phyloP scores from a whole-genome alignment of 2,329 filamentous ascomycete species.

The Ophiostoma fasciatum region DNA sequence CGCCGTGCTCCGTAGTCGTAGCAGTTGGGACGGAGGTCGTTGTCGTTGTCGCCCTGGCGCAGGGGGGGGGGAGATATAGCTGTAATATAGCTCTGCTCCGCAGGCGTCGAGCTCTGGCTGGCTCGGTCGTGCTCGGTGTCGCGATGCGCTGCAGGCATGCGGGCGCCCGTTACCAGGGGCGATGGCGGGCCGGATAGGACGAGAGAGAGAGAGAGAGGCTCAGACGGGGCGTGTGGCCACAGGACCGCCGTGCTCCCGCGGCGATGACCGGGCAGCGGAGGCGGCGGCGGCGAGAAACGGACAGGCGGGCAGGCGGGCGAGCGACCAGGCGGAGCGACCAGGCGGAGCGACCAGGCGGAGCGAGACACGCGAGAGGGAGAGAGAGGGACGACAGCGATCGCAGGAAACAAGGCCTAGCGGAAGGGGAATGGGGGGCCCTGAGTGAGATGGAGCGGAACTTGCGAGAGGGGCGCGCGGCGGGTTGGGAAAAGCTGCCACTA shows the following conservation, averaged over 20 bases:
- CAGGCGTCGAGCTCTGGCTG: too few species aligned
- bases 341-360: neutral
- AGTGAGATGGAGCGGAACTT: neutral
- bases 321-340: neutral
- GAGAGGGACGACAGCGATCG: neutral
- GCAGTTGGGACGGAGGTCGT: too few species aligned
- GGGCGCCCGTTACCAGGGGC: neutral
- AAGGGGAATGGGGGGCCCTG: neutral
- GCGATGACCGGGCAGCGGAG: too few species aligned
- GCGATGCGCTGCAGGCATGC: constrained; percentile 2
- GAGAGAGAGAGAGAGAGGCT: neutral
- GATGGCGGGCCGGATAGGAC: neutral
- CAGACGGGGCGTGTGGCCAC: too few species aligned
- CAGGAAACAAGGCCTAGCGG: too few species aligned
- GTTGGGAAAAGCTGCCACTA: constrained; percentile 3
- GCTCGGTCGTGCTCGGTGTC: too few species aligned
- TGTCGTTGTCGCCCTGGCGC: too few species aligned
- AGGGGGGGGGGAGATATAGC: too few species aligned
- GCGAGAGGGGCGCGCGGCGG: neutral
- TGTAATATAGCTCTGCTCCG: too few species aligned
- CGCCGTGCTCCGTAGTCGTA: too few species aligned
- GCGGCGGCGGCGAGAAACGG: too few species aligned
- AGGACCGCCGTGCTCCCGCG: too few species aligned
- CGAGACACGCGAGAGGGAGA: constrained; percentile 1
- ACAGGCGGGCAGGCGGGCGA: neutral